Conservation (phyloP, 257 asterid genomes). For the Solanum commersonii region DNA sequence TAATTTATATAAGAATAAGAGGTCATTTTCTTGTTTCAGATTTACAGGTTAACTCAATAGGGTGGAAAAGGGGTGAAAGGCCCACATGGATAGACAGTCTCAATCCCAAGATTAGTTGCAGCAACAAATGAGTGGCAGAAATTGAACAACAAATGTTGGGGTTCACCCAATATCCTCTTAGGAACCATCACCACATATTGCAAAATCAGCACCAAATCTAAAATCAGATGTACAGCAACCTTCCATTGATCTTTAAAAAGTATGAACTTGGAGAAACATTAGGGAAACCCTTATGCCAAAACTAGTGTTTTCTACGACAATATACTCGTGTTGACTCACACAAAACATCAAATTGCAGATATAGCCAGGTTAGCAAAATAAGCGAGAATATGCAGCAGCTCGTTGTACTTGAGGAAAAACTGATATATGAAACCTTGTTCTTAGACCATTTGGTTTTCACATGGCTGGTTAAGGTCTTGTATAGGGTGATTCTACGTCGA, state of each 20-base stretch:
- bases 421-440: background rate
- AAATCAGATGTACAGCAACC: background rate
- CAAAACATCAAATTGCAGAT: background rate
- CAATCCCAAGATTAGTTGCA: background rate
- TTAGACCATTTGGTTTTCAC: background rate
- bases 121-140: background rate
- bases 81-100: background rate
- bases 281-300: background rate
- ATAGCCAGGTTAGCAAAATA: background rate
- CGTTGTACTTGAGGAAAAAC: background rate
- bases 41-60: background rate
- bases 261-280: background rate
- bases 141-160: background rate
- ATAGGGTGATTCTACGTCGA: constrained; percentile 35
- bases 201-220: background rate
- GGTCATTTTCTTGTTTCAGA: background rate
- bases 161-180: background rate
- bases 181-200: background rate
- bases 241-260: background rate
- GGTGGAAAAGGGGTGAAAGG: background rate
- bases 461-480: constrained; percentile 2
- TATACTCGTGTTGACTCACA: background rate
- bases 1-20: background rate
- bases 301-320: background rate
- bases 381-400: background rate